Evolutionary conservation across 2,329 filamentous ascomycete genomes (phyloP), one percentile per base, ranked within the genome.

Genomic region (Xylariales sp.): DNA sequence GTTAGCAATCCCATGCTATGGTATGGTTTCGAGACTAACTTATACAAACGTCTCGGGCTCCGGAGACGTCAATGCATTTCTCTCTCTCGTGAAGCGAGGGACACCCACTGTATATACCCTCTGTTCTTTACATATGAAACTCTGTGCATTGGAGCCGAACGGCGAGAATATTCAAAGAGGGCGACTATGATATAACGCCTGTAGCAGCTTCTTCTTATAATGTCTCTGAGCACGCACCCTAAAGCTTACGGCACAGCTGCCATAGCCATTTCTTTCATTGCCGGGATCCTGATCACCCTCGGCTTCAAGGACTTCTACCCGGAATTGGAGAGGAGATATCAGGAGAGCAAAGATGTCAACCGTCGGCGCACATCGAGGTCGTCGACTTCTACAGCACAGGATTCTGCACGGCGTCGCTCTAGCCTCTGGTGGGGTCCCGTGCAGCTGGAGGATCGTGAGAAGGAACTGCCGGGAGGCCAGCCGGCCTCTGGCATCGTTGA

Each of bases 271-370:
- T 85, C 86, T 54, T 95, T 96, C 53, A 60, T 83, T n/a, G 74
- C 86, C 8, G 89, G 90, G 29, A 73, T 89, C 37, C 66, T 88
- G 36, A 61, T 90, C 40, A 88, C 88, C 0, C 63, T 93, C 3
- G 83, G 83, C 41, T 81, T 88, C 65, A 89, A 89, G 61, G 85
- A 91, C 56, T 61, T 90, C 25, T 90, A 89, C 52, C 81, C 85
- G 1, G 83, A 88, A 49, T 70, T 89, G 32, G 82, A 88, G 57
- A 63, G 70, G 16, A 73, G 78, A 15, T 86, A 80, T 52, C 76
- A 76, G 51, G 67, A 65, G 41, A 49, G 56, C 20, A 51, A 61
- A 45, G 63, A 63, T 47, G 57, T 57, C 39, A 44, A 59, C 47
- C 40, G 49, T 41, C 36, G 40, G 40, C 14, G 20, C 19, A 29